Conservation (phyloP, 495 filamentous ascomycete species). For the Terfezia boudieri region DNA sequence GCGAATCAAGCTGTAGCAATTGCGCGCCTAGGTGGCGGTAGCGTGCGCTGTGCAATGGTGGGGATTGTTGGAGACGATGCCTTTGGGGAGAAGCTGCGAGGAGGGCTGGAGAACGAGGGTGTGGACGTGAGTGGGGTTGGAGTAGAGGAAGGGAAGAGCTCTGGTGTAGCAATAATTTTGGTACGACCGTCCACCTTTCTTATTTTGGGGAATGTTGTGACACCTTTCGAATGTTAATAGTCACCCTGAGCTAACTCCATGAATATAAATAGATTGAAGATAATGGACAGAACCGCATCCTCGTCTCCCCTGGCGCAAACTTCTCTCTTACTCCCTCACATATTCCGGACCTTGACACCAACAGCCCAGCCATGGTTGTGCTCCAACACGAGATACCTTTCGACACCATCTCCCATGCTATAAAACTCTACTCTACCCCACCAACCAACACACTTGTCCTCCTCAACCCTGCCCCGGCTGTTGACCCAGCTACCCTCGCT, state of each 20-base stretch:
- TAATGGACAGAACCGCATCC: constrained; percentile 41
- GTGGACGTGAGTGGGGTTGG: constrained; percentile 8
- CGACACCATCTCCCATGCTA: constrained; percentile 41
- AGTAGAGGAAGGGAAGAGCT: constrained; percentile 28
- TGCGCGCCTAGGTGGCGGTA: not conserved
- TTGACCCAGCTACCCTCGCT: constrained; percentile 34
- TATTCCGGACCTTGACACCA: constrained; percentile 17
- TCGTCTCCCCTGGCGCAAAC: constrained; percentile 66
- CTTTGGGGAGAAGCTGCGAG: constrained; percentile 31
- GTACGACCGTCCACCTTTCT: constrained; percentile 5
- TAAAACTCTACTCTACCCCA: constrained; percentile 29
- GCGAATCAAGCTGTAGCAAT: constrained; percentile 80
- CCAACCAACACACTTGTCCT: constrained; percentile 32
- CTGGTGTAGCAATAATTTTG: constrained; percentile 63
- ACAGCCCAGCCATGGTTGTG: constrained; percentile 36
- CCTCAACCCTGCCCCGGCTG: constrained; percentile 71
- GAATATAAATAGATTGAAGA: not conserved
- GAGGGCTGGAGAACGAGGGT: constrained; percentile 15
- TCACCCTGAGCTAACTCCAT: not conserved
- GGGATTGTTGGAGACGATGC: constrained; percentile 57
- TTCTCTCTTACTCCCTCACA: not conserved
- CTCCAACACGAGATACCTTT: constrained; percentile 79
- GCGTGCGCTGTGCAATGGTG: constrained; percentile 32
- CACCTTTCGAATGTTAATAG: constrained; percentile 33
- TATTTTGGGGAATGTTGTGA: constrained; percentile 35